Conservation (phyloP, 345 rosid genomes). For the Bretschneidera sinensis region DNA sequence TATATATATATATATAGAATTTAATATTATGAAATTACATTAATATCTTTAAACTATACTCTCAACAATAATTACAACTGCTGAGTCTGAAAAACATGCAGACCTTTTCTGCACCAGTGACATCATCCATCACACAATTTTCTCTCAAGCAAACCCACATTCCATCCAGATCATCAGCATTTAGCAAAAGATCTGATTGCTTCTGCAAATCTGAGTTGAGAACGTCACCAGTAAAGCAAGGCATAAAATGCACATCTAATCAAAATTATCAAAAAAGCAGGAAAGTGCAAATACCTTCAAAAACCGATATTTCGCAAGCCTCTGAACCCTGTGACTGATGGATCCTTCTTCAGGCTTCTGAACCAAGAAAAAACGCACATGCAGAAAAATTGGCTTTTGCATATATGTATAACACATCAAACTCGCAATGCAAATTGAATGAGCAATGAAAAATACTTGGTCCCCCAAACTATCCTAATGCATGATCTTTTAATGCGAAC, state of each 20-base stretch:
- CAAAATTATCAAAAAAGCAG: not conserved
- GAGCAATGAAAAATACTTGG: no score
- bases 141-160: conserved; percentile 99
- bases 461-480: not conserved
- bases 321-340: conserved; percentile 88
- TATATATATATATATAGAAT: no score
- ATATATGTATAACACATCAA: no score
- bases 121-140: conserved; percentile 97
- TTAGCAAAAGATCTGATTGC: conserved; percentile 91
- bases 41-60: no score
- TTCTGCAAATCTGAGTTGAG: conserved; percentile 55
- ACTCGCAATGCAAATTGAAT: no score
- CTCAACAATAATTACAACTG: no score
- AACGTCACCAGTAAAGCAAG: conserved; percentile 10
- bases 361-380: conserved; percentile 22
- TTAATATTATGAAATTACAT: no score
- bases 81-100: not conserved
- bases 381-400: not conserved
- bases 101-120: conserved; percentile 99
- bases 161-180: conserved; percentile 96
- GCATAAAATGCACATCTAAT: not conserved
- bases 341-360: conserved; percentile 99
- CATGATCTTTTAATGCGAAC: not conserved
- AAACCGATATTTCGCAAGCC: conserved; percentile 89
- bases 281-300: conserved; percentile 54